These are phyloP conservation scores for Leccinum pellstonianum DNA, from an alignment of 768 basidiomycete genomes.

Conservation along the genomic window DNA sequence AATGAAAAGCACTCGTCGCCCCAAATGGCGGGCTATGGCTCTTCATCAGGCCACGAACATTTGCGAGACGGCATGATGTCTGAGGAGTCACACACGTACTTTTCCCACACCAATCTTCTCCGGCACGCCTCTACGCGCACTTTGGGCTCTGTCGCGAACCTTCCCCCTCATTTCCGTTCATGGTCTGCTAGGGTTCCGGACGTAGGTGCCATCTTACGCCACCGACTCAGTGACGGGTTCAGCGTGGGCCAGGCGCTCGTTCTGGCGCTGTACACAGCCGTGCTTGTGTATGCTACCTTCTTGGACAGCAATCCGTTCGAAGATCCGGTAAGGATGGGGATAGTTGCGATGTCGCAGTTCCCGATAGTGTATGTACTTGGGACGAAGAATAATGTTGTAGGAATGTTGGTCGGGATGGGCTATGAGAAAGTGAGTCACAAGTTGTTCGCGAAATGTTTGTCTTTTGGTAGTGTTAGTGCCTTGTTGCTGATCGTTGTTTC, in stretches of 20 bases:
- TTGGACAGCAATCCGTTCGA: slow-evolving; percentile 35
- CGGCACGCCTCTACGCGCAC: slow-evolving; percentile 17
- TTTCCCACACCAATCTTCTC: slow-evolving; percentile 28
- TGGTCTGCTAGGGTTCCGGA: slow-evolving; percentile 38
- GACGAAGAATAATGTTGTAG: slow-evolving; percentile 49
- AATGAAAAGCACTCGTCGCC: slow-evolving; percentile 16
- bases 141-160: slow-evolving; percentile 8
- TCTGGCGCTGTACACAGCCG: slow-evolving; percentile 34
- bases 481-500: neutral
- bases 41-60: slow-evolving; percentile 23
- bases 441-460: neutral
- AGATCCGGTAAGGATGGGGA: slow-evolving; percentile 34
- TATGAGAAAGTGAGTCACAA: slow-evolving; percentile 44
- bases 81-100: slow-evolving; percentile 29
- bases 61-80: slow-evolving; percentile 14
- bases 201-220: slow-evolving; percentile 32
- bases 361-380: slow-evolving; percentile 45
- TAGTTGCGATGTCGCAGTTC: slow-evolving; percentile 43
- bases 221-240: slow-evolving; percentile 35
- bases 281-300: slow-evolving; percentile 39
- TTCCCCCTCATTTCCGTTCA: slow-evolving; percentile 38
- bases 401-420: slow-evolving; percentile 40
- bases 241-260: slow-evolving; percentile 39
- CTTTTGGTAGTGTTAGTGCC: neutral
- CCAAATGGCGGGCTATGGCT: slow-evolving; percentile 5